These are phyloP conservation scores for Intubia oerlemansii DNA, from an alignment of 2,329 filamentous ascomycete genomes.

Conservation along the genomic window DNA sequence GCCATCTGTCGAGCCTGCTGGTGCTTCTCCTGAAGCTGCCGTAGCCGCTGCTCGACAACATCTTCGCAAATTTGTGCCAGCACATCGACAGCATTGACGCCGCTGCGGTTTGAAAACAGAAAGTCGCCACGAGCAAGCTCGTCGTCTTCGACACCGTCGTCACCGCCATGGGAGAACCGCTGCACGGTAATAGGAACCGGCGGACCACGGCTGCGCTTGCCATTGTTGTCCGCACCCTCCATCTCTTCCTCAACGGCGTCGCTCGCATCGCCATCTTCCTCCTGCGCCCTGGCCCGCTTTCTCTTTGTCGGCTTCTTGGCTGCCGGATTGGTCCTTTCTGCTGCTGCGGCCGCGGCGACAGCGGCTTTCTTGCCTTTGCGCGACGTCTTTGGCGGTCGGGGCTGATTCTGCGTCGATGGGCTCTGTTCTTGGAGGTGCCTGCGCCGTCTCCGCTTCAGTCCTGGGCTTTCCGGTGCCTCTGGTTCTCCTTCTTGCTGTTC, in stretches of 20 bases:
- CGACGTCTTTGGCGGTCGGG: slow-evolving; percentile 8
- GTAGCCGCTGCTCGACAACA: slow-evolving; percentile 28
- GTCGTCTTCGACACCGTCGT: slow-evolving; percentile 9
- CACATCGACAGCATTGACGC: slow-evolving; percentile 41
- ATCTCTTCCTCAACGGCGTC: slow-evolving; percentile 3
- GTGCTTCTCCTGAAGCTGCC: slow-evolving; percentile 21
- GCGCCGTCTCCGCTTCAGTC: too few relatives aligned
- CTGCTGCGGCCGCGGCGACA: slow-evolving; percentile 1
- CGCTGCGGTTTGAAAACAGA: slow-evolving; percentile 28
- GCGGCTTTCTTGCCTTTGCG: slow-evolving; percentile 5
- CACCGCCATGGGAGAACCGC: slow-evolving; percentile 22
- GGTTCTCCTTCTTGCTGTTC: slow-evolving; percentile 16
- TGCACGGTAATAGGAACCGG: slow-evolving; percentile 36
- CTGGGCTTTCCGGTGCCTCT: slow-evolving; percentile 14
- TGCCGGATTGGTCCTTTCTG: too few relatives aligned
- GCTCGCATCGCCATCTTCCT: slow-evolving; percentile 7
- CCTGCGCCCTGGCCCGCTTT: slow-evolving; percentile 4
- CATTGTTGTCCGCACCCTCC: slow-evolving; percentile 10
- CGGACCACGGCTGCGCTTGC: slow-evolving; percentile 1
- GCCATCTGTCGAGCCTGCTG: slow-evolving; percentile 6
- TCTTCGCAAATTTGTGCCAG: slow-evolving; percentile 40
- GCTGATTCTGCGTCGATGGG: slow-evolving; percentile 21
- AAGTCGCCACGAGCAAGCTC: slow-evolving; percentile 26
- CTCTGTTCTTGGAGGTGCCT: too few relatives aligned
- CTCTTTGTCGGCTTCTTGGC: slow-evolving; percentile 11